Conservation (phyloP, 441 rosid genomes). For the Brassica hybrid region DNA sequence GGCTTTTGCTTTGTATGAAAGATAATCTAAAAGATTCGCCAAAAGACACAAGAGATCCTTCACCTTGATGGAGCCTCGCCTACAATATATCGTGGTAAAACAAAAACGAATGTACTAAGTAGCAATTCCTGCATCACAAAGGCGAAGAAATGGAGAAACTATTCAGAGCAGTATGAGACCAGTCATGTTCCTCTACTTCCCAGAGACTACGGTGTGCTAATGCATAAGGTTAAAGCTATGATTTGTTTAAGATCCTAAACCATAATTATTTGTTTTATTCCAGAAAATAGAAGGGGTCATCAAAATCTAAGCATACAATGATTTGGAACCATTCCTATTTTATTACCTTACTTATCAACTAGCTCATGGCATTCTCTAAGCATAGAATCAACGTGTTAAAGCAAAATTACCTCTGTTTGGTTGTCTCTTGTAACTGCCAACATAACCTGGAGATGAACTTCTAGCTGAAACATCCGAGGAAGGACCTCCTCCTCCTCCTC, state of each 20-base stretch:
- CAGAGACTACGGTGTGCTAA: constrained; percentile 8
- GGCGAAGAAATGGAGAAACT: too few relatives aligned
- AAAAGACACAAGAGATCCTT: too few relatives aligned
- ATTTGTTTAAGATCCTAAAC: not conserved
- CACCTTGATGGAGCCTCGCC: constrained; percentile 73
- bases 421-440: constrained; percentile 89
- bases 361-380: constrained; percentile 11
- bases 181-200: constrained; percentile 22
- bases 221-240: not conserved
- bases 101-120: constrained; percentile 69
- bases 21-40: constrained; percentile 38
- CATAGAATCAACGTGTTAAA: too few relatives aligned
- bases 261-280: too few relatives aligned
- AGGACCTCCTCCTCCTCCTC: constrained; percentile 47
- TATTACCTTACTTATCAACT: not conserved
- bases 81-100: constrained; percentile 53
- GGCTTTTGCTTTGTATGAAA: constrained; percentile 50
- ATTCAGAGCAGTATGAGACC: too few relatives aligned
- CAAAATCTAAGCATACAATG: too few relatives aligned
- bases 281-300: too few relatives aligned
- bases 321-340: constrained; percentile 24
- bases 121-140: constrained; percentile 76
- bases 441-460: constrained; percentile 85
- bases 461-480: constrained; percentile 71
- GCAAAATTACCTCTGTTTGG: constrained; percentile 82